Evolutionary conservation across 805 yeast species (phyloP), one percentile per base, ranked within the genome.

Genomic region (Saccharomycodes ludwigii): DNA sequence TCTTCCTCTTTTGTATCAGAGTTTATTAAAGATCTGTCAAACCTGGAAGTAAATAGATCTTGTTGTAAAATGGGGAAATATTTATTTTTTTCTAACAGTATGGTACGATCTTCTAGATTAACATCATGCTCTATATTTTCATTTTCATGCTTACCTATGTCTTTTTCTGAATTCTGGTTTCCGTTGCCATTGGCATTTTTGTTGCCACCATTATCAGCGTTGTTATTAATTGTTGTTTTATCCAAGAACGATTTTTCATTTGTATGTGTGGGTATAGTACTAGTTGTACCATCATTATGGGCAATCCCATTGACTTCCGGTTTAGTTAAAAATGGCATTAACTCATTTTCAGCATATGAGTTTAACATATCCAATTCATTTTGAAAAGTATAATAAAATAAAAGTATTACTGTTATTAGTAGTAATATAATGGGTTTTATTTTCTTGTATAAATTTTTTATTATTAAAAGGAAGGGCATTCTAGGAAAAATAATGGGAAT

Each of bases 21-120:
- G 21, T 24, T 37, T 41, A 29, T 48, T 49, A 35, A 47, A 52
- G 26, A 38, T 36, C 3, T n/a, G n/a, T 37, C 40, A 12, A 12
- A 28, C 24, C 37, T 43, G 4, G 42, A 36, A 0, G 36, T 29
- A 5, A 38, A 31, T 2, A 30, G 24, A 8, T 47, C 50, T 3
- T 39, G 30, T 16, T 49, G 43, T 8, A 60, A 26, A 4, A 61
- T 14, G 2, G 68, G 68, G 34, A 54, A 61, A 38, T 52, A 62
- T 39, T 47, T 54, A 39, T 61, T 61, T 42, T 62, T 62, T 9
- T 47, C 57, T 13, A 37, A 32, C 6, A 54, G 23, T 8, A 36
- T 37, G 6, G 33, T 40, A 32, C 54, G 38, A 38, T 50, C 44
- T 28, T 36, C 32, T 18, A 47, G 26, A 32, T 42, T 40, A 13